phyloP scores from a whole-genome alignment of 2,329 filamentous ascomycete species.

The Colletotrichum sp. region DNA sequence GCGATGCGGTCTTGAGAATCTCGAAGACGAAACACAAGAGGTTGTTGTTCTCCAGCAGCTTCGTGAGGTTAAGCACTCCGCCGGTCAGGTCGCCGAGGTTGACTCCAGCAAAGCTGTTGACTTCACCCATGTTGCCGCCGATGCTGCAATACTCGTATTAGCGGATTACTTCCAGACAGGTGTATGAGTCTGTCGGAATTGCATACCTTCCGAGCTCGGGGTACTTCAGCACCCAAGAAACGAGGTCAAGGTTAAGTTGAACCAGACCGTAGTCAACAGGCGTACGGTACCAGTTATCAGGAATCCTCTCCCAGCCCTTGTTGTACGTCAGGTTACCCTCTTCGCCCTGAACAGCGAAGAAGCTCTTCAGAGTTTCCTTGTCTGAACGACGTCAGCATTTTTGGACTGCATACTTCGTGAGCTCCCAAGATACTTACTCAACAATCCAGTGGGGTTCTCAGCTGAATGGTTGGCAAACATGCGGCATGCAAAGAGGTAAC shows the following conservation, averaged over 20 bases:
- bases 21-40: constrained; percentile 44
- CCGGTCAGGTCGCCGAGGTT: constrained; percentile 45
- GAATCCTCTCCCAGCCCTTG: constrained; percentile 55
- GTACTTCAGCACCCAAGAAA: constrained; percentile 40
- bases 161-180: not conserved
- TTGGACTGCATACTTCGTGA: not conserved
- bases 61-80: constrained; percentile 46
- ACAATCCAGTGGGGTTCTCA: constrained; percentile 37
- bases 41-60: constrained; percentile 52
- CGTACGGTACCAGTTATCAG: constrained; percentile 53
- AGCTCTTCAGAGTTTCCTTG: constrained; percentile 46
- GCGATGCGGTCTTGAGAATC: constrained; percentile 40
- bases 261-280: constrained; percentile 52
- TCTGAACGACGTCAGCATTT: not conserved
- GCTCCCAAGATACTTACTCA: constrained; percentile 17
- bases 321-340: constrained; percentile 45
- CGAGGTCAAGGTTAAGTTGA: constrained; percentile 42
- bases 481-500: constrained; percentile 47
- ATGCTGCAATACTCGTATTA: constrained; percentile 31
- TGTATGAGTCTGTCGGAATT: not conserved
- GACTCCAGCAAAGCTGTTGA: constrained; percentile 56
- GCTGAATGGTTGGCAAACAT: constrained; percentile 48
- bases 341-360: constrained; percentile 49
- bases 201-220: constrained; percentile 37
- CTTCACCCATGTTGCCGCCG: constrained; percentile 56